Conservation (phyloP, 2,329 filamentous ascomycete species). For the Fusarium robinianum region DNA sequence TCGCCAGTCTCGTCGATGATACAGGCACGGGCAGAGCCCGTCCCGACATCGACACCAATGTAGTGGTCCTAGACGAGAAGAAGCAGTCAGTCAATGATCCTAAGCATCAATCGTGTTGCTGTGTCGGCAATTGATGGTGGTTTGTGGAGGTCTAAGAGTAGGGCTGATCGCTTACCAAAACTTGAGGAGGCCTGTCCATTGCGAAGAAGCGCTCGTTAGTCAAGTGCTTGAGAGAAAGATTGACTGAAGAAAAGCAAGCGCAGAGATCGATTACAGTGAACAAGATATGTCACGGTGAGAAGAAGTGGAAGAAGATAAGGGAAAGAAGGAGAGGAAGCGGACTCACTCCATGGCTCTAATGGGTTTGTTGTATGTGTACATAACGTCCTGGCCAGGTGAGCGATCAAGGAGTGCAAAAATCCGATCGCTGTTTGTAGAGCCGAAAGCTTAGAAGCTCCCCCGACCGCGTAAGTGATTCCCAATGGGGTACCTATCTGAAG, state of each 20-base stretch:
- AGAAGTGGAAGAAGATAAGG: constrained; percentile 13
- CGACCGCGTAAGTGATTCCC: constrained; percentile 25
- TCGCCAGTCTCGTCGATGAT: constrained; percentile 92
- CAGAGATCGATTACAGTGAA: constrained; percentile 8
- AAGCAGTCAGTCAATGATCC: constrained; percentile 20
- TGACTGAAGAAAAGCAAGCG: constrained; percentile 1
- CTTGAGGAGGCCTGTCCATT: constrained; percentile 43
- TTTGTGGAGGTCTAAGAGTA: neutral
- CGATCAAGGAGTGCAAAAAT: constrained; percentile 15
- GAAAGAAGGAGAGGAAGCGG: constrained; percentile 4
- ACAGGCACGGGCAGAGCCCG: constrained; percentile 91
- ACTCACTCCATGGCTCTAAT: constrained; percentile 47
- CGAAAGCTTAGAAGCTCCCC: constrained; percentile 25
- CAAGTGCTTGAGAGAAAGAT: constrained; percentile 13
- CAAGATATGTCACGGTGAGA: too few relatives aligned
- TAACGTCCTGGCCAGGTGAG: too few relatives aligned
- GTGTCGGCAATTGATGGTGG: constrained; percentile 1
- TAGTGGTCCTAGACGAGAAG: constrained; percentile 56
- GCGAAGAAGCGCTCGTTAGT: constrained; percentile 18
- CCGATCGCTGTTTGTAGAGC: constrained; percentile 23
- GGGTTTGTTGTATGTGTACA: constrained; percentile 46
- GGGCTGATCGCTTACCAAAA: constrained; percentile 40
- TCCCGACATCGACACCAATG: constrained; percentile 94
- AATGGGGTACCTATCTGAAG: constrained; percentile 30
- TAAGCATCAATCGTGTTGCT: neutral